Percentiles rank a stretch among this genome's conserved stretches.
phyloP scores from a whole-genome alignment of 2,329 filamentous ascomycete species.

The Cytospora leucostoma region DNA sequence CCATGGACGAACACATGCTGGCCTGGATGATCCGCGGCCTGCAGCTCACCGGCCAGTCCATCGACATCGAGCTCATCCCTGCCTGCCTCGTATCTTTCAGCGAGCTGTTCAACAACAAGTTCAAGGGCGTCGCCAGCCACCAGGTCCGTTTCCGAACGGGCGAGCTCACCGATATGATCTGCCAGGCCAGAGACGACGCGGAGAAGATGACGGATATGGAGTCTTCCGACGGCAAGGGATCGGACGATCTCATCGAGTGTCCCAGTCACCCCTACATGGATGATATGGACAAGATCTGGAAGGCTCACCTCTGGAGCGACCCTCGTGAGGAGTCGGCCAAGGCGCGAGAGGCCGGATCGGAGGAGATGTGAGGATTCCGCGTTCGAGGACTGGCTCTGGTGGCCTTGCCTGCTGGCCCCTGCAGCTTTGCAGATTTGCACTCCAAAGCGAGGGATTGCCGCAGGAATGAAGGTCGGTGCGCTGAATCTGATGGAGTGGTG shows the following conservation, averaged over 20 bases:
- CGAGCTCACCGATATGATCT: conserved; percentile 8
- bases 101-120: conserved; percentile 7
- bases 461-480: too few species aligned
- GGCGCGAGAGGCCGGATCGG: too few species aligned
- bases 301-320: background rate
- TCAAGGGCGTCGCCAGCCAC: background rate
- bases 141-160: background rate
- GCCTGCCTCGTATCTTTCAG: conserved; percentile 12
- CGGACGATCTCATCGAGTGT: background rate
- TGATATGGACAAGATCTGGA: background rate
- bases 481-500: too few species aligned
- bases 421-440: too few species aligned
- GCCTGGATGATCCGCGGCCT: conserved; percentile 9
- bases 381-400: too few species aligned
- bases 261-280: background rate
- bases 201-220: background rate
- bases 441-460: too few species aligned
- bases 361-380: too few species aligned
- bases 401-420: too few species aligned
- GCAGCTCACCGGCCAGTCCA: conserved; percentile 12
- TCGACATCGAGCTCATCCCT: conserved; percentile 14
- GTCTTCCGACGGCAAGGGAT: background rate
- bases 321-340: background rate
- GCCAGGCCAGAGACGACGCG: conserved; percentile 18
- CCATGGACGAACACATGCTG: conserved; percentile 8